Base-by-base conservation (phyloP, 1,284 basidiomycete genomes). In the Ceratobasidium sp. region DNA sequence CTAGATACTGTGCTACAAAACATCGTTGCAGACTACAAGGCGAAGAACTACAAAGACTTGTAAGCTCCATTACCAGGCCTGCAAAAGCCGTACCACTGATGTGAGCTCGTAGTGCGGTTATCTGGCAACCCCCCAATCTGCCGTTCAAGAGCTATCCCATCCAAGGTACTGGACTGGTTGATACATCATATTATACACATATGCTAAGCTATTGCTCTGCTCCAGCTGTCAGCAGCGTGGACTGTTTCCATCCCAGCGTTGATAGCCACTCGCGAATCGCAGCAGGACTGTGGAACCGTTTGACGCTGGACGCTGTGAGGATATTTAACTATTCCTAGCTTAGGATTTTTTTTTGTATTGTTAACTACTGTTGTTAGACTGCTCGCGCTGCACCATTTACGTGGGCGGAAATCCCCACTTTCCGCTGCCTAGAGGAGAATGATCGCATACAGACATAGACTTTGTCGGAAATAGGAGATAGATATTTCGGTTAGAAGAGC, bases 161-260 rank as follows among this genome's bases (percentile, higher is more conserved):
- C n/a, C 27, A 62, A 20, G 27, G 58, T 62, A 25, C 15, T 10
- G 10, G 15, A 20, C 31, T 8, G 15, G 27, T 6, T 56, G n/a
- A n/a, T 27, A 6, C 31, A 12, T 10, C 29, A n/a, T 6, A 17
- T 1, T 13, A 64, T 10, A 17, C 45, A 34, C 22, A 49, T 20
- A 5, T 27, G 17, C 12, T 47, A 25, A 20, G 17, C 38, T 17
- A 17, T 40, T 40, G n/a, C n/a, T n/a, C 25, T 50, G 5, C 17
- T 5, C 27, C 25, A 69, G 77, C 78, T 2, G 70, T 79, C 6
- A 77, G 75, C 3, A 74, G 74, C 15, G 73, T 77, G 6, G 79
- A 80, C 70, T 80, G 79, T 70, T 80, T 80, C 72, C 79, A 80
- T 56, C 79, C 79, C 6, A 77, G 76, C 17, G 74, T 74, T 20